These are phyloP conservation scores for Cercophora sp. DNA, from an alignment of 495 filamentous ascomycete species.

Conservation along the genomic window DNA sequence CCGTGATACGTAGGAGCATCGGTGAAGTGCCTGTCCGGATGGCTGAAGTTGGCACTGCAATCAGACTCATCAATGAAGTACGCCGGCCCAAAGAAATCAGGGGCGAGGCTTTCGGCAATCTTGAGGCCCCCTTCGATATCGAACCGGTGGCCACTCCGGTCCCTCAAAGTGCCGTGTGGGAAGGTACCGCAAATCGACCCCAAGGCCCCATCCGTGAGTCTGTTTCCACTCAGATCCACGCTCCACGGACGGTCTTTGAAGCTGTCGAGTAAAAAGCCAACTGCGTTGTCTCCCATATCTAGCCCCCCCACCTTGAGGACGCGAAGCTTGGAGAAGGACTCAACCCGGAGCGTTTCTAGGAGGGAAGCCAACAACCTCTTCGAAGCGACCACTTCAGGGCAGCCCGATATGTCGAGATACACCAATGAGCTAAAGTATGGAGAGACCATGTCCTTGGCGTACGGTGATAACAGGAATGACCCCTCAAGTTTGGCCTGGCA, in stretches of 20 bases:
- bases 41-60: conserved; percentile 29
- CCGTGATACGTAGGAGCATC: conserved; percentile 36
- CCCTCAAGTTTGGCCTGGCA: conserved; percentile 29
- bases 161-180: conserved; percentile 14
- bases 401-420: conserved; percentile 43
- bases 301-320: conserved; percentile 36
- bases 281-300: conserved; percentile 33
- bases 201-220: conserved; percentile 32
- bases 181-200: conserved; percentile 24
- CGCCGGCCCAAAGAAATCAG: background rate
- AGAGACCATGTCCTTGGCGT: too few relatives aligned
- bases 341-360: conserved; percentile 21
- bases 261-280: conserved; percentile 23
- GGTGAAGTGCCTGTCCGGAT: conserved; percentile 34
- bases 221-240: conserved; percentile 43
- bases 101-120: background rate
- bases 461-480: conserved; percentile 25
- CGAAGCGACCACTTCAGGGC: conserved; percentile 26
- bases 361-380: too few relatives aligned
- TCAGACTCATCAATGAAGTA: conserved; percentile 28
- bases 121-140: conserved; percentile 34
- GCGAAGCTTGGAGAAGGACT: conserved; percentile 33
- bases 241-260: conserved; percentile 41
- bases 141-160: conserved; percentile 14
- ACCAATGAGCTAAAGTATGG: too few relatives aligned